A percentile compares a stretch with the other conserved stretches of the same genome.
These are phyloP conservation scores for Durotheca rogersii DNA, from an alignment of 495 filamentous ascomycete species.

Conservation along the genomic window DNA sequence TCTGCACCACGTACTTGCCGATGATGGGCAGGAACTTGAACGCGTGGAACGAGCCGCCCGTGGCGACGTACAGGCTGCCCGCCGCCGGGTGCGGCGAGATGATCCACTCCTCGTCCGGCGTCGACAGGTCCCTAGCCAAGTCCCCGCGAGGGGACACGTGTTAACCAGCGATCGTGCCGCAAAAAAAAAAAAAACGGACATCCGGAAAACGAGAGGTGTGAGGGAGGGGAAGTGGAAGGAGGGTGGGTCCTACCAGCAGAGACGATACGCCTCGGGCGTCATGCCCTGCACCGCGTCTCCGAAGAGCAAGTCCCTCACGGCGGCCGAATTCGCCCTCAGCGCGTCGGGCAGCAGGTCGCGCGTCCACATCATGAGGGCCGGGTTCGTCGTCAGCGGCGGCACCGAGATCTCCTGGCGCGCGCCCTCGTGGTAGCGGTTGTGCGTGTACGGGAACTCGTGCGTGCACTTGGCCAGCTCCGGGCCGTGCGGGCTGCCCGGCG, in stretches of 20 bases:
- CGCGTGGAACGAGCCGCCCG: conserved; percentile 41
- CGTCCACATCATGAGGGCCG: conserved; percentile 18
- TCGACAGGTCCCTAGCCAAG: conserved; percentile 19
- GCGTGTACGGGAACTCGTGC: conserved; percentile 37
- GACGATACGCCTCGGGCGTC: conserved; percentile 20
- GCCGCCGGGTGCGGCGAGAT: conserved; percentile 52
- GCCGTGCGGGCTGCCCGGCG: conserved; percentile 10
- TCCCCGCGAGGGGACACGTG: background rate
- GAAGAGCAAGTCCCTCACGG: conserved; percentile 13
- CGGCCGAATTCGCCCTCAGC: conserved; percentile 14
- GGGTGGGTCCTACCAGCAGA: conserved; percentile 30
- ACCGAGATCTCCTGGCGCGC: conserved; percentile 24
- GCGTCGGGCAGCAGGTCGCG: conserved; percentile 25
- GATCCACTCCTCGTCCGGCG: conserved; percentile 51
- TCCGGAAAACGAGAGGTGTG: background rate
- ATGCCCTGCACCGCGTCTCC: conserved; percentile 15
- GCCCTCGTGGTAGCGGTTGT: conserved; percentile 2
- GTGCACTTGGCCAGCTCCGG: conserved; percentile 34
- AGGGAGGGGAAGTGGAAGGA: background rate
- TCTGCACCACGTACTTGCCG: conserved; percentile 55
- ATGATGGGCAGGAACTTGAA: conserved; percentile 58
- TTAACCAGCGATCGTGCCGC: no score
- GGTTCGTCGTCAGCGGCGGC: conserved; percentile 3
- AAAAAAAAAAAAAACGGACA: background rate
- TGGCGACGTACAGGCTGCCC: conserved; percentile 41